Evolutionary conservation across 139 green algal species (phyloP).

Genomic region (Chlamydomonas schloesseri): DNA sequence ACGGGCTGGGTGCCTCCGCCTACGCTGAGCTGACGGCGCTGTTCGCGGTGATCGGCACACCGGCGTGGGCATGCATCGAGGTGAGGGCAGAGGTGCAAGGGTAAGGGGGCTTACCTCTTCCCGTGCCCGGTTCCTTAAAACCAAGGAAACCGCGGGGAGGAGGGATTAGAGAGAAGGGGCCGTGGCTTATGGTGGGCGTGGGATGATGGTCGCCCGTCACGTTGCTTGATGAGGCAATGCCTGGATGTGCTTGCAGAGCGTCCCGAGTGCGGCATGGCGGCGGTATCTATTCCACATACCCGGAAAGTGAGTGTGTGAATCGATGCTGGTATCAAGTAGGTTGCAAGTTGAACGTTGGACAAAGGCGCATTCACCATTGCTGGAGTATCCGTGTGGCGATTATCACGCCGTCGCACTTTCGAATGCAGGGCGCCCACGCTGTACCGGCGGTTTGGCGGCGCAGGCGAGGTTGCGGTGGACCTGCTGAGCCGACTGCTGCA

Average conservation of each 20-base stretch:
- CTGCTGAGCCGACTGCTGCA: conserved; percentile 87
- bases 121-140: too few relatives aligned
- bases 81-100: background rate
- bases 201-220: too few relatives aligned
- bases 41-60: conserved; percentile 93
- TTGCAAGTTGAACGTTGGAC: too few relatives aligned
- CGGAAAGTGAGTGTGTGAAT: conserved; percentile 30
- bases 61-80: conserved; percentile 84
- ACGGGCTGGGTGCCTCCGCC: conserved; percentile 56
- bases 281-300: conserved; percentile 78
- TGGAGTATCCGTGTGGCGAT: too few relatives aligned
- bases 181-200: too few relatives aligned
- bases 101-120: too few relatives aligned
- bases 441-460: conserved; percentile 71
- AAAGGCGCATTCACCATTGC: too few relatives aligned
- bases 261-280: conserved; percentile 76
- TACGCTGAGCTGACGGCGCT: conserved; percentile 83
- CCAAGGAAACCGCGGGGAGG: too few relatives aligned
- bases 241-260: background rate
- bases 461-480: conserved; percentile 85
- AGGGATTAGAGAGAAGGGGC: too few relatives aligned
- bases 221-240: too few relatives aligned
- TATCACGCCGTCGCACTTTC: too few relatives aligned
- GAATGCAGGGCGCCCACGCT: conserved; percentile 69
- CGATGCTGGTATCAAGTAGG: too few relatives aligned